Percentiles rank a stretch among this genome's conserved stretches.
Evolutionary conservation across 768 basidiomycete genomes (phyloP).

Genomic region (Amanita brunnescens): DNA sequence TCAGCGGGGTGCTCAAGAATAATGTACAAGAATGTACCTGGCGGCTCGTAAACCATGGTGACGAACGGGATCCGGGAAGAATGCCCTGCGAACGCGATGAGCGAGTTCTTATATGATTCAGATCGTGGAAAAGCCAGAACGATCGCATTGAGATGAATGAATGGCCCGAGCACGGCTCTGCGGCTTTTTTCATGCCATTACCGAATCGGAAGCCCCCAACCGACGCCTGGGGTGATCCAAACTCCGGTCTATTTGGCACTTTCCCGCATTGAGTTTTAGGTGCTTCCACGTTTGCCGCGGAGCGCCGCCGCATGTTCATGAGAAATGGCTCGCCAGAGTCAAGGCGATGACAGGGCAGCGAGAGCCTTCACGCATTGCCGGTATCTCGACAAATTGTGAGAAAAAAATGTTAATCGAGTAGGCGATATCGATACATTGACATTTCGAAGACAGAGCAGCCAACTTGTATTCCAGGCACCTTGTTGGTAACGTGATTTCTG

Average conservation of each 20-base stretch:
- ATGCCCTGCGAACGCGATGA: background rate
- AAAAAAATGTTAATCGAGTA: too few species aligned
- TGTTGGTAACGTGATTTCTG: too few species aligned
- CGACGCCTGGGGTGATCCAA: background rate
- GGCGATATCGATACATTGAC: too few species aligned
- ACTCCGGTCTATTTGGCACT: background rate
- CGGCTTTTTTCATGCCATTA: background rate
- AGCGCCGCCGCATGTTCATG: background rate
- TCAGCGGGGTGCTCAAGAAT: background rate
- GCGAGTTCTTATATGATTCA: background rate
- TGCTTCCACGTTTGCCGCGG: background rate
- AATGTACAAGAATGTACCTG: background rate
- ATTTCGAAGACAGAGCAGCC: too few species aligned
- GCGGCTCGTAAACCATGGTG: slow-evolving; percentile 1
- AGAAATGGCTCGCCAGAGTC: background rate
- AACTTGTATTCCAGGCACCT: too few species aligned
- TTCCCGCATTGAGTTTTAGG: background rate
- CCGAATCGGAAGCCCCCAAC: background rate
- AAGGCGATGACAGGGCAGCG: background rate
- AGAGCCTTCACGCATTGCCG: too few species aligned
- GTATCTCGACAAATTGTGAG: too few species aligned
- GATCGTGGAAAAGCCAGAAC: background rate
- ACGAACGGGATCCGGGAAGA: background rate
- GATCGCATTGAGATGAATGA: background rate
- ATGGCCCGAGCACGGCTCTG: background rate